Evolutionary conservation across 768 basidiomycete genomes (phyloP), one percentile per base, ranked within the genome.

Genomic region (Cystofilobasidium macerans): DNA sequence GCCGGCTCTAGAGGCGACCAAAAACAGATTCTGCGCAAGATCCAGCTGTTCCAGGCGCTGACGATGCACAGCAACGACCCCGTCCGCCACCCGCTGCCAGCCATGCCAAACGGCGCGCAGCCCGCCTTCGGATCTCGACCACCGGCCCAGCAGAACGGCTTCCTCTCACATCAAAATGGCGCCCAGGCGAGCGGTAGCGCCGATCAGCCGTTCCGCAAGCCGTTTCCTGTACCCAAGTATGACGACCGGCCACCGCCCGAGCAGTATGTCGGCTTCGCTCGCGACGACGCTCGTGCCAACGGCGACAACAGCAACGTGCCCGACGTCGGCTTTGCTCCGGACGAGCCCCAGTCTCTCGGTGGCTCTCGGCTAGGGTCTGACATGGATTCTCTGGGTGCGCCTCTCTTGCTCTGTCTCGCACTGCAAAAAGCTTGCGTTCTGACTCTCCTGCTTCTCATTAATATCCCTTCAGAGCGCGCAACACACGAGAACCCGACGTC

Each of bases 401-500:
- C 6, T 14, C 22, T 4, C 4, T 42, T 42, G 16, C 42, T 20
- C 13, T 42, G 36, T 16, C 9, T 42, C 42, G 42, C 36, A 14
- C 36, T 38, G 36, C 8, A 38, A 14, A 7, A 16, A 40, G 38
- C 16, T 40, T 40, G 38, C 8, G 24, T 28, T 6, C 24, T 26
- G 9, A n/a, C 48, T 26, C 11, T 8, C 24, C 30, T 26, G 18
- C 13, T 26, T 5, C 24, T 54, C 28, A 16, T 30, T 28, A 6
- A 3, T 32, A 2, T 20, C 28, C 14, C 28, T 16, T 16, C 51
- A 54, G 51, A 54, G 51, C 51, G 51, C 14, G 51, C 51, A 20
- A 54, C 51, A 16, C 51, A 54, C 51, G 51, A 54, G 51, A 54
- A 54, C 51, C 51, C 51, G 14, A 54, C 51, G 28, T 54, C 51